phyloP scores from a whole-genome alignment of 176 grass and related monocot genomes.

The Tillandsia leiboldiana region DNA sequence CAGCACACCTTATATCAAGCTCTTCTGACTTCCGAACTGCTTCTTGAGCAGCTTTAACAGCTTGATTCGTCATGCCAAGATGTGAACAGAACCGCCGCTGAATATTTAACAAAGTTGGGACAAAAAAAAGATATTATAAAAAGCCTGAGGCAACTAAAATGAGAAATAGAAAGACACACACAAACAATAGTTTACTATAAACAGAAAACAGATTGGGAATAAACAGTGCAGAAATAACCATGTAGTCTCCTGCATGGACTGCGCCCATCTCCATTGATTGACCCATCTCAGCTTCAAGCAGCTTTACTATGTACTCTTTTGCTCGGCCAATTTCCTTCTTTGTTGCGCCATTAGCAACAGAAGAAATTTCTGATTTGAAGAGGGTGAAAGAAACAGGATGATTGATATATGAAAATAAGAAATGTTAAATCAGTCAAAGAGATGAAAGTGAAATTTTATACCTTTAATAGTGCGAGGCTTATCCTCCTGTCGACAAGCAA shows the following conservation, averaged over 20 bases:
- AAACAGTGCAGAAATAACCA: conserved; percentile 37
- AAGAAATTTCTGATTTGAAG: conserved; percentile 58
- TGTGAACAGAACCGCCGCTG: conserved; percentile 85
- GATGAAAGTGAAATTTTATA: conserved; percentile 6
- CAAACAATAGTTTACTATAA: neutral
- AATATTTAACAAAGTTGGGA: conserved; percentile 18
- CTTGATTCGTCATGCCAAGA: conserved; percentile 81
- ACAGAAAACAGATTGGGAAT: neutral
- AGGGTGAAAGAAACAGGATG: neutral
- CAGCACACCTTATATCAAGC: conserved; percentile 86
- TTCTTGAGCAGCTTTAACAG: conserved; percentile 88
- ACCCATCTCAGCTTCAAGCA: conserved; percentile 91
- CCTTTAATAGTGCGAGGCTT: conserved; percentile 89
- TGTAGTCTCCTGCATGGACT: conserved; percentile 77
- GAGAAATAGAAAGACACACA: neutral
- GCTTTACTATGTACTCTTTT: conserved; percentile 91
- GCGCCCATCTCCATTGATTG: conserved; percentile 95
- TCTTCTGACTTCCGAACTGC: conserved; percentile 64
- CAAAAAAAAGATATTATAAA: conserved; percentile 16
- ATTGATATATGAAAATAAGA: conserved; percentile 7
- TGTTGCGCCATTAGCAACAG: conserved; percentile 84
- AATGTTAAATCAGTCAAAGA: neutral
- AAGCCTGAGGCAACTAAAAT: neutral
- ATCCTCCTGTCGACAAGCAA: conserved; percentile 93
- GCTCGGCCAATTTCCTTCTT: conserved; percentile 90